These are phyloP conservation scores for Russula earlei DNA, from an alignment of 768 basidiomycete species.

Conservation along the genomic window DNA sequence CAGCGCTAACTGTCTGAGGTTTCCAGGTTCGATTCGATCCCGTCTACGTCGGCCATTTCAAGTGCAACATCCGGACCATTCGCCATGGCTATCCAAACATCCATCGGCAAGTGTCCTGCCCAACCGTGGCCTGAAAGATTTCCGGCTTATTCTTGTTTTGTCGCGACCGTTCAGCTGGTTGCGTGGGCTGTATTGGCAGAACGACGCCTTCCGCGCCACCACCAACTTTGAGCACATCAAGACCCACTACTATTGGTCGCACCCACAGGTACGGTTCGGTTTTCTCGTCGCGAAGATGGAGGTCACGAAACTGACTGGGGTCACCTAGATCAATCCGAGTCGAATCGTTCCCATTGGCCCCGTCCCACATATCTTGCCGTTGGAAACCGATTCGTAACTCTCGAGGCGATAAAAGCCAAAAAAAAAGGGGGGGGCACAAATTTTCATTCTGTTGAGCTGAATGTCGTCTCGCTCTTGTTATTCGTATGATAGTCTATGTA, in stretches of 20 bases:
- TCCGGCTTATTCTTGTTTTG: not conserved
- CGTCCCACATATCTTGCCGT: conserved; percentile 52
- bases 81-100: conserved; percentile 82
- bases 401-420: not conserved
- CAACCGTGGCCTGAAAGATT: not conserved
- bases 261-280: conserved; percentile 22
- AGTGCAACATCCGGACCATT: conserved; percentile 82
- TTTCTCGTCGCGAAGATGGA: not conserved
- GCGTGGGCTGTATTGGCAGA: conserved; percentile 86
- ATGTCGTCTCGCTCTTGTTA: not conserved
- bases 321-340: conserved; percentile 66
- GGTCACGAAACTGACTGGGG: not conserved
- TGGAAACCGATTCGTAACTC: conserved; percentile 22
- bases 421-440: not conserved
- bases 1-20: not conserved
- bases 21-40: conserved; percentile 77
- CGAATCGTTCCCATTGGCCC: conserved; percentile 74
- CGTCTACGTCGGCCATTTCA: conserved; percentile 89
- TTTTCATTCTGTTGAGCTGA: too few relatives aligned
- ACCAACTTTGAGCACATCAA: conserved; percentile 90
- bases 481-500: not conserved
- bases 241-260: conserved; percentile 63
- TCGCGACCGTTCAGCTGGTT: conserved; percentile 61
- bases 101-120: conserved; percentile 38
- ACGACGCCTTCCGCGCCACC: conserved; percentile 75